phyloP scores from a whole-genome alignment of 495 filamentous ascomycete genomes.

The Thozetella sp. region DNA sequence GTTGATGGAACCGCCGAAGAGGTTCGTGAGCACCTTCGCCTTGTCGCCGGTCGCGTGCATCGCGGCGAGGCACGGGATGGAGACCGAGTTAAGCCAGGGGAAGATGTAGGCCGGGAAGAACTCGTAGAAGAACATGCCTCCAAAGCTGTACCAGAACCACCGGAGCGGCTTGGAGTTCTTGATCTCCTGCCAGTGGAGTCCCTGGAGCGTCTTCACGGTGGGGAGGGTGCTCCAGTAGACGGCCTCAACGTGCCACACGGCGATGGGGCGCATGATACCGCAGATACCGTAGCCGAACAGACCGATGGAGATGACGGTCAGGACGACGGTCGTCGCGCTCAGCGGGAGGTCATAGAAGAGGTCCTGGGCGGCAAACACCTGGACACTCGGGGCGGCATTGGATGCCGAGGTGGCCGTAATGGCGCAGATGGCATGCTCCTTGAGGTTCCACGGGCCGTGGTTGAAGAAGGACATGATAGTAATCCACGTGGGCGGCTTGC shows the following conservation, averaged over 20 bases:
- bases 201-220: slow-evolving; percentile 40
- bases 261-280: slow-evolving; percentile 51
- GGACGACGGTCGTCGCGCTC: slow-evolving; percentile 32
- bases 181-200: slow-evolving; percentile 32
- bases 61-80: slow-evolving; percentile 56
- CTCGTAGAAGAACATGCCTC: slow-evolving; percentile 46
- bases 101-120: slow-evolving; percentile 57
- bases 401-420: slow-evolving; percentile 44
- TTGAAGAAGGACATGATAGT: slow-evolving; percentile 39
- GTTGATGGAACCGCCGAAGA: slow-evolving; percentile 57
- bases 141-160: slow-evolving; percentile 42
- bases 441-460: slow-evolving; percentile 37
- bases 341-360: slow-evolving; percentile 44
- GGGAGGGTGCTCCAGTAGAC: slow-evolving; percentile 44
- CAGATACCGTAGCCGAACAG: slow-evolving; percentile 57
- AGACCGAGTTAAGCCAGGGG: slow-evolving; percentile 53
- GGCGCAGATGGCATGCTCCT: slow-evolving; percentile 45
- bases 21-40: slow-evolving; percentile 52
- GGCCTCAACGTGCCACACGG: slow-evolving; percentile 56
- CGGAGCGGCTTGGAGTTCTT: slow-evolving; percentile 36
- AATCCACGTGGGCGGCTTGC: slow-evolving; percentile 12
- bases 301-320: slow-evolving; percentile 42
- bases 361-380: slow-evolving; percentile 41
- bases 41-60: slow-evolving; percentile 33
- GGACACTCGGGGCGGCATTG: slow-evolving; percentile 27